phyloP scores from a whole-genome alignment of 352 stramenopile species.

The Pythium phragmiticola region DNA sequence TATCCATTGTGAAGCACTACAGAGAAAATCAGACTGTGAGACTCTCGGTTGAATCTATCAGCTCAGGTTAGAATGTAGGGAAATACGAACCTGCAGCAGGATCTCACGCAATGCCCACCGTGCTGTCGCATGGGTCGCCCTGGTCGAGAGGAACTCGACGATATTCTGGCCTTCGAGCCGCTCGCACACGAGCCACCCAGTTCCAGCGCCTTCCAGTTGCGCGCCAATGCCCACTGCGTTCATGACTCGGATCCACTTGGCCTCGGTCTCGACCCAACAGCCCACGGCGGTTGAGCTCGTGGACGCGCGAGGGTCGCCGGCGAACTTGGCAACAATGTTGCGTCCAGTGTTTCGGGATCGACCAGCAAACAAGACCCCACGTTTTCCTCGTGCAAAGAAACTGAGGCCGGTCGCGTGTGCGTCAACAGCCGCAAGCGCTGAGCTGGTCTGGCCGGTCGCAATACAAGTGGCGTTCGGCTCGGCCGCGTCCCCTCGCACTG shows the following conservation, averaged over 20 bases:
- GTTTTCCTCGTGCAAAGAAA: conserved; percentile 72
- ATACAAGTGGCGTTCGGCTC: not conserved
- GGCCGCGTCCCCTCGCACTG: conserved; percentile 10
- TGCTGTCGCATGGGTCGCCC: conserved; percentile 32
- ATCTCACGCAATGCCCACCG: conserved; percentile 62
- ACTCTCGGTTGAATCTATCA: not conserved
- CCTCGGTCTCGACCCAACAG: conserved; percentile 51
- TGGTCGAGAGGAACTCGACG: conserved; percentile 51
- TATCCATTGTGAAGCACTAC: conserved; percentile 72
- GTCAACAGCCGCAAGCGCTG: conserved; percentile 7
- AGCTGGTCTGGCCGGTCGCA: not conserved
- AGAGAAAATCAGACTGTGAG: not conserved
- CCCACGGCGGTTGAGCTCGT: conserved; percentile 23
- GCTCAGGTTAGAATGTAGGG: not conserved
- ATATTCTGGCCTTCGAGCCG: conserved; percentile 54
- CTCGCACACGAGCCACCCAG: conserved; percentile 65
- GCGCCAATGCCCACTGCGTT: conserved; percentile 67
- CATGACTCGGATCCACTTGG: conserved; percentile 52
- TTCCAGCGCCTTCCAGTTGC: conserved; percentile 36
- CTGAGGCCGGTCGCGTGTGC: conserved; percentile 32
- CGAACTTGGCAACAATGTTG: conserved; percentile 56
- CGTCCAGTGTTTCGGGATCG: conserved; percentile 21
- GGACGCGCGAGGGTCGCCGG: conserved; percentile 25
- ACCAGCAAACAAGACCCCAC: conserved; percentile 55
- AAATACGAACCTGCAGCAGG: conserved; percentile 49